Percentiles rank a stretch among this genome's conserved stretches.
phyloP scores from a whole-genome alignment of 352 stramenopile genomes.

The Phytophthora colocasiae region DNA sequence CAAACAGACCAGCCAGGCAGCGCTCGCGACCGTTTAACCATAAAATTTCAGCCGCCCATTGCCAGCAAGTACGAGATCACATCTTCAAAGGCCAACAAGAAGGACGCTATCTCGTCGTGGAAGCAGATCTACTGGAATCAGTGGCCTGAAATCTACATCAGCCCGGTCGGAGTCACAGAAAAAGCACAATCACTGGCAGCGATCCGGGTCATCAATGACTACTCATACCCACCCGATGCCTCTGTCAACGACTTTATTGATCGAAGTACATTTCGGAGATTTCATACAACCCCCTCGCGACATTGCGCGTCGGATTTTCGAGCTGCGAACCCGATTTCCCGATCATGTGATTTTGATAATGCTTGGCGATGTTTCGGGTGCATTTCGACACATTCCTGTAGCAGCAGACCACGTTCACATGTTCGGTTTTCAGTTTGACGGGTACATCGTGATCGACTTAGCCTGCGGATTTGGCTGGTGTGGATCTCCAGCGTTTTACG shows the following conservation, averaged over 20 bases:
- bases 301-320: not conserved
- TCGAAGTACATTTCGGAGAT: not conserved
- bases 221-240: not conserved
- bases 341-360: not conserved
- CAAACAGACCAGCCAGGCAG: too few species aligned
- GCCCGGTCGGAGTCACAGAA: not conserved
- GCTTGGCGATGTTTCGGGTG: not conserved
- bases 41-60: too few species aligned
- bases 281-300: not conserved
- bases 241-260: not conserved
- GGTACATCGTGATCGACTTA: slow-evolving; percentile 5
- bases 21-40: too few species aligned
- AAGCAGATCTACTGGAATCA: not conserved
- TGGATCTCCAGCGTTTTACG: slow-evolving; percentile 8
- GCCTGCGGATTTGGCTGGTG: slow-evolving; percentile 3
- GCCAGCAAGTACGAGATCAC: not conserved
- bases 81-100: not conserved
- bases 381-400: not conserved
- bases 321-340: not conserved
- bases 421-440: slow-evolving; percentile 25
- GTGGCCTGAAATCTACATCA: not conserved
- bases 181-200: not conserved
- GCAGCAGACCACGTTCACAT: not conserved
- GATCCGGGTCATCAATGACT: slow-evolving; percentile 5
- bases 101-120: not conserved